Evolutionary conservation across 1,284 basidiomycete species (phyloP).

Genomic region (Macrocybe sp.): DNA sequence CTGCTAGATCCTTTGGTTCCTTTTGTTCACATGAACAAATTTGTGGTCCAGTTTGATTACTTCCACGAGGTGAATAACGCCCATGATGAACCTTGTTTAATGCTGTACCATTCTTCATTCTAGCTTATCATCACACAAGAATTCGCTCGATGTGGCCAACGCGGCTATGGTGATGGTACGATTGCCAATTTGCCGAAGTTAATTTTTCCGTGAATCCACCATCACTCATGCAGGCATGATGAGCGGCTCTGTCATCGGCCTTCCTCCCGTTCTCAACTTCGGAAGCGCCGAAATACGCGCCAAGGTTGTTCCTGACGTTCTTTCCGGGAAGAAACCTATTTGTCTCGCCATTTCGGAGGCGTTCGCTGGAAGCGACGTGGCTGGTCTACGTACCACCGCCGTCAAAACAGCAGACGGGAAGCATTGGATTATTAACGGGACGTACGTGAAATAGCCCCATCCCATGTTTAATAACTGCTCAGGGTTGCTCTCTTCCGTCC

Average conservation of each 20-base stretch:
- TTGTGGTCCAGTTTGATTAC: conserved; percentile 48
- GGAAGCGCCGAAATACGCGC: conserved; percentile 75
- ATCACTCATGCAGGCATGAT: conserved; percentile 43
- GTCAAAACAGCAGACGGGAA: conserved; percentile 84
- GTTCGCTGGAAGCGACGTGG: conserved; percentile 92
- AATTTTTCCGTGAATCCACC: neutral
- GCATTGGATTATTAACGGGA: conserved; percentile 83
- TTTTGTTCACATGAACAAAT: neutral
- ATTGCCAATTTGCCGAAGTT: neutral
- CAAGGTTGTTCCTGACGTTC: conserved; percentile 78
- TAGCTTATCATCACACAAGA: conserved; percentile 85
- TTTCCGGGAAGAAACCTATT: conserved; percentile 80
- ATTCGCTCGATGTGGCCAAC: conserved; percentile 64
- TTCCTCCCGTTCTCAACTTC: conserved; percentile 85
- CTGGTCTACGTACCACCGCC: conserved; percentile 80
- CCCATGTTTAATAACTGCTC: neutral
- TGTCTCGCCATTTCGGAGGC: conserved; percentile 87
- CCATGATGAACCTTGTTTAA: neutral
- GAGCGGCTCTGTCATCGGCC: conserved; percentile 73
- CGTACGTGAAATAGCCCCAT: conserved; percentile 26
- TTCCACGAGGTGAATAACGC: conserved; percentile 54
- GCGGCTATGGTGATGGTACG: conserved; percentile 67
- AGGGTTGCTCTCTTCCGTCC: neutral
- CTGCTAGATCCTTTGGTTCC: neutral
- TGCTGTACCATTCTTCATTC: neutral